A percentile compares a stretch with the other conserved stretches of the same genome.
These are phyloP conservation scores for Arctium lappa DNA, from an alignment of 129 eudicot genomes.

Conservation along the genomic window DNA sequence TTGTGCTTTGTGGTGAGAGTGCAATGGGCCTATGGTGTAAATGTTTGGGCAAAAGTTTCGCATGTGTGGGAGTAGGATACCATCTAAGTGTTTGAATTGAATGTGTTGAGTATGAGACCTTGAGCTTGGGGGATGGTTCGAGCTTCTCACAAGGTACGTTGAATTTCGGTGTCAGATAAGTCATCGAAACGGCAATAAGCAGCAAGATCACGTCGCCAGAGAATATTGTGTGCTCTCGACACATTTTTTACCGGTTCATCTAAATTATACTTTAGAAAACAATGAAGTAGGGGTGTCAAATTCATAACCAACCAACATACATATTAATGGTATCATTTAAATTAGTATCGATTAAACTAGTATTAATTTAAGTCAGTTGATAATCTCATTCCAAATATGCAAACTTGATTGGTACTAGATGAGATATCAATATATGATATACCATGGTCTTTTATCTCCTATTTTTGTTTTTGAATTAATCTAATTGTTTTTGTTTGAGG, in stretches of 20 bases:
- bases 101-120: constrained; percentile 36
- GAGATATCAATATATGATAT: too few species aligned
- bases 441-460: too few species aligned
- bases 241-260: constrained; percentile 19
- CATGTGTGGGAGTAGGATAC: constrained; percentile 9
- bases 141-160: background rate
- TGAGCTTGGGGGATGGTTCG: constrained; percentile 2
- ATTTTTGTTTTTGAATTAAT: too few species aligned
- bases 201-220: constrained; percentile 32
- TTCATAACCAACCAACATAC: background rate
- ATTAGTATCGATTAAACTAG: background rate
- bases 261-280: constrained; percentile 1
- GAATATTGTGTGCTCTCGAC: constrained; percentile 9
- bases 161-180: background rate
- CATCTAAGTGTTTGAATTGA: constrained; percentile 20
- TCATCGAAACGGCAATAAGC: constrained; percentile 16
- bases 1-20: constrained; percentile 14
- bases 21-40: constrained; percentile 23
- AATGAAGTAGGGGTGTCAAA: background rate
- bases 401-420: too few species aligned
- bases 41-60: constrained; percentile 23
- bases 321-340: background rate
- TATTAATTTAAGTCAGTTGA: background rate
- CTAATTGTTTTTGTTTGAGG: too few species aligned
- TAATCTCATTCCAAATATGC: too few species aligned